Base-by-base conservation (phyloP, 306 rosid species). In the Trifolium dubium region DNA sequence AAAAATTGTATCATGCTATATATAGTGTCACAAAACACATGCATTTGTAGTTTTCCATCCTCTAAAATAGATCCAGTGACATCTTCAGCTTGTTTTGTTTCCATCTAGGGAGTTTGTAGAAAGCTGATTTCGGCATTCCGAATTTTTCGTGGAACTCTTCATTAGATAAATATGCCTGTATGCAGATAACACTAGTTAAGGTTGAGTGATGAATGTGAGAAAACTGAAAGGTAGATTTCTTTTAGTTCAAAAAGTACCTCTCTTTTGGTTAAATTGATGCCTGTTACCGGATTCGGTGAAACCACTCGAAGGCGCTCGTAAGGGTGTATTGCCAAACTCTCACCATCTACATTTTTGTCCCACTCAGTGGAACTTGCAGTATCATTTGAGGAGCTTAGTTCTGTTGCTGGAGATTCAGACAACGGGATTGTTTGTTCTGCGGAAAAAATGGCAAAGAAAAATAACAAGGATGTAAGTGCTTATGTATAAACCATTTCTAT, bases 51-150 rank as follows among this genome's bases (percentile, higher is more conserved):
- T 56, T 29, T 8, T 63, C 66, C 78, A 44, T 55, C 66, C 35
- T 47, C 75, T 85, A 91, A 77, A 89, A 91, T 35, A 93, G 93
- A 83, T 88, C 78, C 15, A 91, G 85, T 8, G 91, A 74, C 83
- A 88, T 89, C 91, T 93, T 93, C 34, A 88, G 81, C 86, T 93
- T 93, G 94, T 93, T 93, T 71, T 93, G 98, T 82, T 92, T 93
- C 98, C 98, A 93, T 73, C 75, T 93, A 0, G 98, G 92, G 62
- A 93, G 98, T 89, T 82, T 85, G 80, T 87, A 77, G 78, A 93
- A 93, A 59, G 83, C 76, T 61, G 83, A 5, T 84, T 86, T 89
- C 59, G 75, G 77, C 92, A 88, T 86, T 72, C 87, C 85, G 59
- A 93, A 91, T 67, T 85, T 89, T 76, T 82, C 90, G 39, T 44